Conservation (phyloP, 1,284 basidiomycete species). For the Moesziomyces sp. region DNA sequence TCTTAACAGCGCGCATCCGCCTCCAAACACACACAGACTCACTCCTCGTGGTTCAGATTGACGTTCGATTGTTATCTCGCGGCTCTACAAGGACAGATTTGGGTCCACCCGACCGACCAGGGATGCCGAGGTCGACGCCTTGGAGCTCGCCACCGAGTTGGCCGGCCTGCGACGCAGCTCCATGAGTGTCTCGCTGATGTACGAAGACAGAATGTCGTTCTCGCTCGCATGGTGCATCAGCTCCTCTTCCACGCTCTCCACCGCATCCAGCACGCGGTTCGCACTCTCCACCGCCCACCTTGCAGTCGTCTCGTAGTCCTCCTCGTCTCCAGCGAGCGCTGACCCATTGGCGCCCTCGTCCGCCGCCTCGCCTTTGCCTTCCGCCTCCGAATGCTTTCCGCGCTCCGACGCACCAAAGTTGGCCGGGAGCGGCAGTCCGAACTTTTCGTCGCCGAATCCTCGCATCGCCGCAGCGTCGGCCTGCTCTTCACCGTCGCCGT, state of each 20-base stretch:
- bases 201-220: slow-evolving; percentile 62
- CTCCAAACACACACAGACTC: no score
- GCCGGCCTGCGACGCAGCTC: slow-evolving; percentile 46
- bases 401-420: slow-evolving; percentile 41
- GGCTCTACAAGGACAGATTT: neutral
- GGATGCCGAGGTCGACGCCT: neutral
- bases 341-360: neutral
- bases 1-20: no score
- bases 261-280: slow-evolving; percentile 52
- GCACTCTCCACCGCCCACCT: slow-evolving; percentile 54
- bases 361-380: slow-evolving; percentile 3
- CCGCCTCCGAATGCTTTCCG: slow-evolving; percentile 1
- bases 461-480: slow-evolving; percentile 32
- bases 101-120: slow-evolving; percentile 15
- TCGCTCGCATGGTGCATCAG: slow-evolving; percentile 52
- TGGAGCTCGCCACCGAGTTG: neutral
- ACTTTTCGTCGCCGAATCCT: slow-evolving; percentile 54
- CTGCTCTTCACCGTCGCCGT: slow-evolving; percentile 9
- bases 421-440: slow-evolving; percentile 58
- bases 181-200: slow-evolving; percentile 60
- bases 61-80: no score
- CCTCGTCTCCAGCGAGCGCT: slow-evolving; percentile 8
- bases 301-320: slow-evolving; percentile 30
- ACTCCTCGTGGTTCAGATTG: no score
- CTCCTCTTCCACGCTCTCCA: slow-evolving; percentile 52